Percentiles rank a stretch among this genome's conserved stretches.
These are phyloP conservation scores for Aspergillus glaucus DNA, from an alignment of 2,329 filamentous ascomycete species.

Conservation along the genomic window DNA sequence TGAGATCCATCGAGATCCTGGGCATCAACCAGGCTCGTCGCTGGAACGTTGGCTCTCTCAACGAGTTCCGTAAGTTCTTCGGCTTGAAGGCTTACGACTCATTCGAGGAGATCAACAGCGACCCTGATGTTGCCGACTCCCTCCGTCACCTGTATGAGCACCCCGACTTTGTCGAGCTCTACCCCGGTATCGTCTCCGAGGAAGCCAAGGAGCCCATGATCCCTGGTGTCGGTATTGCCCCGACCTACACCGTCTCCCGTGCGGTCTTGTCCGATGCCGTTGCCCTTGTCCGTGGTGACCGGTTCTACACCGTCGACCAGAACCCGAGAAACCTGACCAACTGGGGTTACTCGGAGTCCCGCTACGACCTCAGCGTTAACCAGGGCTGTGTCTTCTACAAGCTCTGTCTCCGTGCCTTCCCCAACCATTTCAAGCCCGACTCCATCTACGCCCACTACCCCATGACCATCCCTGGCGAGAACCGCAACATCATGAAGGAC, in stretches of 20 bases:
- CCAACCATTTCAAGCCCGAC: slow-evolving; percentile 68
- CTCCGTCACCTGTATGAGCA: slow-evolving; percentile 61
- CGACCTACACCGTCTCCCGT: slow-evolving; percentile 69
- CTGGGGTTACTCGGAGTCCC: slow-evolving; percentile 73
- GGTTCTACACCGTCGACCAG: slow-evolving; percentile 75
- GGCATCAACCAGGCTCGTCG: slow-evolving; percentile 70
- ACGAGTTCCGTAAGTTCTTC: slow-evolving; percentile 81
- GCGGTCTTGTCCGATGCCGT: slow-evolving; percentile 74
- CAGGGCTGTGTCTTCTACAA: slow-evolving; percentile 83
- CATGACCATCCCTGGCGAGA: slow-evolving; percentile 64
- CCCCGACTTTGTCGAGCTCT: slow-evolving; percentile 73
- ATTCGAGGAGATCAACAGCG: slow-evolving; percentile 79
- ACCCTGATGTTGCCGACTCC: slow-evolving; percentile 61
- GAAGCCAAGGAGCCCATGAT: slow-evolving; percentile 68
- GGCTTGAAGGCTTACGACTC: slow-evolving; percentile 67
- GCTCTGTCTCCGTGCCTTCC: slow-evolving; percentile 72
- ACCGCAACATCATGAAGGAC: slow-evolving; percentile 61
- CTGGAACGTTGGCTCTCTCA: slow-evolving; percentile 73
- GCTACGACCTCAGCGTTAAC: slow-evolving; percentile 67
- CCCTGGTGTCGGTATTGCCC: slow-evolving; percentile 67
- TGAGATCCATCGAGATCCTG: slow-evolving; percentile 71
- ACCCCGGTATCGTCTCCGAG: slow-evolving; percentile 71
- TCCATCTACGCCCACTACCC: slow-evolving; percentile 78
- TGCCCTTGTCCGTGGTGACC: slow-evolving; percentile 68
- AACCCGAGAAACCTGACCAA: slow-evolving; percentile 69